Base-by-base conservation (phyloP, 495 filamentous ascomycete genomes). In the Aspergillus ostianus region DNA sequence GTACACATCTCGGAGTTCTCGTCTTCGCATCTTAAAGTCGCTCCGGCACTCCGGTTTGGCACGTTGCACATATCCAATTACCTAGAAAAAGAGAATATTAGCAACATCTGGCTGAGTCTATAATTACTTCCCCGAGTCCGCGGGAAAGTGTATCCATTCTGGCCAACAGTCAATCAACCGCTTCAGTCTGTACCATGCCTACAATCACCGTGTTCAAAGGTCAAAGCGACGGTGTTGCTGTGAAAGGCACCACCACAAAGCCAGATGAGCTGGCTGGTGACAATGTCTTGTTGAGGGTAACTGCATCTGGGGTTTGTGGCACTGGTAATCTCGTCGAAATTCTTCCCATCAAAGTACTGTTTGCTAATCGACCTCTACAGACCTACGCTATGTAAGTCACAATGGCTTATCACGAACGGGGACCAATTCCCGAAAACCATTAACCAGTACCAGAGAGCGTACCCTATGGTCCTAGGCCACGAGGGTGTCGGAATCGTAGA, bases 401-500 rank as follows among this genome's bases (percentile, higher is more conserved):
- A 27, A 8, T 18, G n/a, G 0, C 13, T 19, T 2, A 2, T 18
- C 44, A 20, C 47, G 4, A 19, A 17, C 19, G 4, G 10, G 10
- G 49, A 47, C 15, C 20, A 21, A 8, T 20, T 10, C 27, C 45
- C 20, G 6, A 12, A 6, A 47, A 17, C 46, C 1, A 50, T 7
- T 29, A 51, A 58, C 32, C 27, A 27, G 19, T 20, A 4, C n/a
- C 26, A 62, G 59, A 36, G 41, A 21, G 2, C 51, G 6, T 19
- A 51, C 6, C 36, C 58, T 49, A 60, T 61, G 51, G 64, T 61
- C 15, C 57, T 66, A 41, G 64, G 64, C 26, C 64, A 66, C 32
- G 64, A 66, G 44, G 64, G 64, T 13, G 51, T 66, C 26, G 64
- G 64, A 1, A 55, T 66, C 20, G 57, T 66, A 9, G 58, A 63